Evolutionary conservation across 1,139 yeast genomes (phyloP), one percentile per base, ranked within the genome.

Genomic region (Candida pseudoviswanathii): DNA sequence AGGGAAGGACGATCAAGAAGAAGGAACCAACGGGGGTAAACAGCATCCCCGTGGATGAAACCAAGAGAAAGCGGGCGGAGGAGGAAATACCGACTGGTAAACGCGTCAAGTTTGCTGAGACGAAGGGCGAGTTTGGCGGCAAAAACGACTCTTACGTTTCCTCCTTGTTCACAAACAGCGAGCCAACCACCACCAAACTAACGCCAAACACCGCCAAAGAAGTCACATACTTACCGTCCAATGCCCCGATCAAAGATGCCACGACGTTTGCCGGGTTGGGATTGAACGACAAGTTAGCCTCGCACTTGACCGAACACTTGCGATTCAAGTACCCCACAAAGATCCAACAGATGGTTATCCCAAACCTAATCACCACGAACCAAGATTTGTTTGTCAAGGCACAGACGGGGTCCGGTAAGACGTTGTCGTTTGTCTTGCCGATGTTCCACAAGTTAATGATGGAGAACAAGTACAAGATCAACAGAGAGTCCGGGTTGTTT

Each of bases 391-490:
- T 92, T 58, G 88, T 91, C 45, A 95, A 89, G 62, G 96, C 98
- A 0, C 97, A 91, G 67, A 92, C 98, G 0, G 98, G 98, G 47
- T 89, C 97, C 0, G 98, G 98, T 66, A 92, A 92, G 65, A 91
- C 98, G 0, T 70, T 92, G 52, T 85, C 98, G 0, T 94, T 89
- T 64, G 73, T 86, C 10, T 71, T 94, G 44, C 99, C 99, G 0
- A 84, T 94, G n/a, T 68, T 89, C 55, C 84, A 86, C 56, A 76
- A 81, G 55, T 70, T 94, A 34, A 84, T 89, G 86, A 58, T 58
- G 54, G 74, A 70, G 54, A 67, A 79, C 42, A 66, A 74, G 36
- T 65, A 70, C 43, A 76, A 76, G 37, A 68, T 85, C 45, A 77
- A 76, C 43, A 80, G 99, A 60, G 79, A 82, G n/a, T 80, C 89